Conservation (phyloP, 352 stramenopile species). For the Discostella stelligera region DNA sequence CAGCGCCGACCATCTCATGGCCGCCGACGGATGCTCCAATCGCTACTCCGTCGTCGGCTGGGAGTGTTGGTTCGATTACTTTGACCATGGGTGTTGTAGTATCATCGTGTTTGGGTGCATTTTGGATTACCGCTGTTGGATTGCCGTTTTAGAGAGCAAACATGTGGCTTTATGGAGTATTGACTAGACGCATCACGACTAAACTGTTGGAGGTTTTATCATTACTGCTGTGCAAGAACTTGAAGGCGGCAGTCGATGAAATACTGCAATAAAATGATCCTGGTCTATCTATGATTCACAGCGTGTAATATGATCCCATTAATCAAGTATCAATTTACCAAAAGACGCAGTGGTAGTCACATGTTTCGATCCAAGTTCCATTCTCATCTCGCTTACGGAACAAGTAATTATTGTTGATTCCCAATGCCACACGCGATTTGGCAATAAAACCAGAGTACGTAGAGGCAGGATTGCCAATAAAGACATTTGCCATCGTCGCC, state of each 20-base stretch:
- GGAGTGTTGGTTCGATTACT: neutral
- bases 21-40: neutral
- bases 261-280: too few species aligned
- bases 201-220: too few species aligned
- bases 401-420: constrained; percentile 42
- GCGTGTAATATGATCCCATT: neutral
- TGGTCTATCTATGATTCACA: too few species aligned
- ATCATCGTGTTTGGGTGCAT: neutral
- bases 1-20: neutral
- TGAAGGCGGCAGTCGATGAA: too few species aligned
- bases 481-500: constrained; percentile 41
- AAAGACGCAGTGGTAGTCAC: constrained; percentile 22
- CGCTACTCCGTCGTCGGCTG: neutral
- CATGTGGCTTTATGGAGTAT: neutral
- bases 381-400: constrained; percentile 28
- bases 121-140: neutral
- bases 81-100: neutral
- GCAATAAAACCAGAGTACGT: constrained; percentile 42
- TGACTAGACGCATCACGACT: neutral
- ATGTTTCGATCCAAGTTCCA: constrained; percentile 22
- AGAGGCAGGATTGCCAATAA: constrained; percentile 48
- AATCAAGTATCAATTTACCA: neutral
- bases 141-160: neutral
- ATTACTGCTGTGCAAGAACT: too few species aligned
- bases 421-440: constrained; percentile 34